Evolutionary conservation across 2,329 filamentous ascomycete species (phyloP), one percentile per base, ranked within the genome.

Genomic region (Orbilia oligospora): DNA sequence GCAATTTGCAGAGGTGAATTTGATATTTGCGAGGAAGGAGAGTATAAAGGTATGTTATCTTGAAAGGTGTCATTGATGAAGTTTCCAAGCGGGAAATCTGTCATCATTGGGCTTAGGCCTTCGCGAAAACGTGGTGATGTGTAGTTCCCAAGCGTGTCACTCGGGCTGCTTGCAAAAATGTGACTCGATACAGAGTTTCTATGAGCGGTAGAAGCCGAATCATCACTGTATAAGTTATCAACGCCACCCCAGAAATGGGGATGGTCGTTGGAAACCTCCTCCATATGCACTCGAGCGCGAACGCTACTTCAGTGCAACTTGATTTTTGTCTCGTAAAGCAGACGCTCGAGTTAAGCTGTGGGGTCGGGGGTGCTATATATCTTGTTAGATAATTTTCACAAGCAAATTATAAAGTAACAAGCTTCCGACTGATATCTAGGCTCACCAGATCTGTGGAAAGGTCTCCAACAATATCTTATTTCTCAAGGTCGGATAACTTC

Each of bases 81-180:
- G 12, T 24, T 16, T 14, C 20, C 22, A 10, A 51, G 16, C 8
- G 48, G 10, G 2, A 24, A 16, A 24, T 22, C 18, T 5, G 48
- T 51, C 22, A 51, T 24, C 18, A 51, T 51, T 51, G 48, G 18
- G 48, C 48, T 24, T 20, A 24, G 20, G 9, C 20, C 20, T 20
- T 51, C 48, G 4, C 22, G 48, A 14, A 16, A 51, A 12, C 22
- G 22, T 14, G 48, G 22, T 8, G 48, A 51, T 51, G 18, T 24
- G 12, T 51, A 51, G 10, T 24, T 51, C 48, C 48, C 48, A 24
- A 27, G 9, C 16, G 20, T 51, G 12, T 51, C 48, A 16, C 48
- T 51, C 14, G 48, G 48, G 20, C 48, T 51, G 16, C 10, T 51
- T 51, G 48, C 18, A 51, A 51, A 27, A 51, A 51, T 51, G 24